Conservation (phyloP, 495 filamentous ascomycete genomes). For the Darksidea phi region DNA sequence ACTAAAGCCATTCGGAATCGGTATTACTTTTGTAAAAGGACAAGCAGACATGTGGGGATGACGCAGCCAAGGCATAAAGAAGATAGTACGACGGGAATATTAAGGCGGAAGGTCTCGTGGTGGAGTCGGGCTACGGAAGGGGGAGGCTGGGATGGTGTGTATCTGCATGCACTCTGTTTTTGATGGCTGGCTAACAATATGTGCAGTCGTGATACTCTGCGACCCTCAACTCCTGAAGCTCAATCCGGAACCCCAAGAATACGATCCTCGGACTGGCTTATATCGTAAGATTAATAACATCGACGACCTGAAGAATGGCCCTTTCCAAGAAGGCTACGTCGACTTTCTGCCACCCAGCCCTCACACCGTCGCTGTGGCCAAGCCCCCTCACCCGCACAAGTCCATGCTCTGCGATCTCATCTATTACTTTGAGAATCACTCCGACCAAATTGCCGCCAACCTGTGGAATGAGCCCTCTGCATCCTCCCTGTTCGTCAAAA, state of each 20-base stretch:
- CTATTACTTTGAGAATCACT: slow-evolving; percentile 26
- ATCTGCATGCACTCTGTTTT: background rate
- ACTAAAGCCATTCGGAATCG: slow-evolving; percentile 1
- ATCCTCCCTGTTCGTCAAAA: slow-evolving; percentile 28
- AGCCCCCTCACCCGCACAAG: slow-evolving; percentile 19
- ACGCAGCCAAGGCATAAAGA: slow-evolving; percentile 15
- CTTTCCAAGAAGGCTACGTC: slow-evolving; percentile 33
- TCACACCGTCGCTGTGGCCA: background rate
- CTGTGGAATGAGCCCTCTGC: slow-evolving; percentile 19
- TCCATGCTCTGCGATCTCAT: slow-evolving; percentile 24
- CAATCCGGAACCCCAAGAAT: background rate
- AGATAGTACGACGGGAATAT: slow-evolving; percentile 24
- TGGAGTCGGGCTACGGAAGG: slow-evolving; percentile 17
- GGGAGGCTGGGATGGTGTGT: slow-evolving; percentile 30
- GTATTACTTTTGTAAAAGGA: slow-evolving; percentile 24
- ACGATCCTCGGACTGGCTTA: background rate
- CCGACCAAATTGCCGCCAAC: slow-evolving; percentile 6
- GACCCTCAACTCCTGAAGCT: slow-evolving; percentile 25
- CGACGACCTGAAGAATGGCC: background rate
- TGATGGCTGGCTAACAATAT: background rate
- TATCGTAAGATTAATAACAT: background rate
- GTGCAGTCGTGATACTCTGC: slow-evolving; percentile 28
- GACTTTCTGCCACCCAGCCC: slow-evolving; percentile 25
- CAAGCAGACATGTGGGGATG: slow-evolving; percentile 32
- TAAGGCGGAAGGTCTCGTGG: slow-evolving; percentile 28